Conservation (phyloP, 805 yeast species). For the Lipomyces sp. region DNA sequence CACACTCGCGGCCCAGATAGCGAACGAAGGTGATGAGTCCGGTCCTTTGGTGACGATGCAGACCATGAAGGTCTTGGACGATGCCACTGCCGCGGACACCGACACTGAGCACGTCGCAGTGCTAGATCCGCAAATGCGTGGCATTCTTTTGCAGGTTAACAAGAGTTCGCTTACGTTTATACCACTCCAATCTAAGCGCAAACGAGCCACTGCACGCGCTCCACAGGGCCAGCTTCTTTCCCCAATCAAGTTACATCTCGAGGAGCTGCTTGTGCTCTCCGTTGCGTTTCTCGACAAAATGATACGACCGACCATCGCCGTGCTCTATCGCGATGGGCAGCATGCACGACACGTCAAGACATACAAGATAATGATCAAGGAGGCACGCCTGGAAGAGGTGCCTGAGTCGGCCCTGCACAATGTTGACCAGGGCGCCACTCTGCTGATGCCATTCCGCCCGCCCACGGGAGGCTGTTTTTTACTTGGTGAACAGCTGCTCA, state of each 20-base stretch:
- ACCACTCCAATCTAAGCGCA: constrained; percentile 12
- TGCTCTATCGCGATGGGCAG: constrained; percentile 22
- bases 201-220: not conserved
- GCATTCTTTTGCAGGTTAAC: constrained; percentile 15
- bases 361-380: constrained; percentile 17
- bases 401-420: constrained; percentile 12
- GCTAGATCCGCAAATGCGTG: constrained; percentile 22
- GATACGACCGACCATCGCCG: constrained; percentile 22
- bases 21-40: not conserved
- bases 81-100: constrained; percentile 19
- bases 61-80: constrained; percentile 19
- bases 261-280: constrained; percentile 18
- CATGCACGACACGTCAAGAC: constrained; percentile 24
- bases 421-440: constrained; percentile 24
- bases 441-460: constrained; percentile 13
- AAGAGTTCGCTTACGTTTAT: constrained; percentile 20
- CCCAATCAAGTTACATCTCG: constrained; percentile 21
- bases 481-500: constrained; percentile 26
- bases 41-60: constrained; percentile 18
- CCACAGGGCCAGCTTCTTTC: constrained; percentile 11
- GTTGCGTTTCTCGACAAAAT: constrained; percentile 13
- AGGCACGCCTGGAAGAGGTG: constrained; percentile 9
- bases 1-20: constrained; percentile 8
- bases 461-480: constrained; percentile 23
- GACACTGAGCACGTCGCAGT: constrained; percentile 22